These are phyloP conservation scores for Hirschfeldia incana DNA, from an alignment of 345 rosid species.

Conservation along the genomic window DNA sequence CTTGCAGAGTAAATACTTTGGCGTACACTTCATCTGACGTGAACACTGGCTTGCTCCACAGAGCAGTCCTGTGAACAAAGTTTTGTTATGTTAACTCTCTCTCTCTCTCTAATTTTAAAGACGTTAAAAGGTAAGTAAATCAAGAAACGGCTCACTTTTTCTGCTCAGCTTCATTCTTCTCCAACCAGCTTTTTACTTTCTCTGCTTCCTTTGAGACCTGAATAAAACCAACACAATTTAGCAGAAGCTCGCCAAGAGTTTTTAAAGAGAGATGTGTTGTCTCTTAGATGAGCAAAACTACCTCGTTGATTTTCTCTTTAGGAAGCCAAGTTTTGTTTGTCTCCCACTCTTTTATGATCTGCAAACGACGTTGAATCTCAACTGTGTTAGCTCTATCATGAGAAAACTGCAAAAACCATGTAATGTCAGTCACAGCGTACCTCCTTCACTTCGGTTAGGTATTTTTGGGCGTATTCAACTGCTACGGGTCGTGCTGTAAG, in stretches of 20 bases:
- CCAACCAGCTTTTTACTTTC: constrained; percentile 78
- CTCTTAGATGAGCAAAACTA: constrained; percentile 28
- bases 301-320: constrained; percentile 67
- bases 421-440: neutral
- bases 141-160: constrained; percentile 54
- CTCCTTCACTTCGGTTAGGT: neutral
- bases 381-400: neutral
- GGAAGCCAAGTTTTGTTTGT: neutral
- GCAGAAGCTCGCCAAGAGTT: neutral
- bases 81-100: constrained; percentile 8
- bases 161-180: constrained; percentile 81
- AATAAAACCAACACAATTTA: neutral
- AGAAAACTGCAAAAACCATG: neutral
- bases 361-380: neutral
- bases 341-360: neutral
- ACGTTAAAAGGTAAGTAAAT: neutral
- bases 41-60: constrained; percentile 60
- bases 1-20: constrained; percentile 66
- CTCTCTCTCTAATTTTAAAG: neutral
- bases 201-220: constrained; percentile 69
- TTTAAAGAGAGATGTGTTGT: neutral
- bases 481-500: neutral
- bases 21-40: constrained; percentile 75
- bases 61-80: constrained; percentile 52
- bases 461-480: neutral